phyloP scores from a whole-genome alignment of 2,329 filamentous ascomycete species.

The Paraphaeosphaeria sporulosa region DNA sequence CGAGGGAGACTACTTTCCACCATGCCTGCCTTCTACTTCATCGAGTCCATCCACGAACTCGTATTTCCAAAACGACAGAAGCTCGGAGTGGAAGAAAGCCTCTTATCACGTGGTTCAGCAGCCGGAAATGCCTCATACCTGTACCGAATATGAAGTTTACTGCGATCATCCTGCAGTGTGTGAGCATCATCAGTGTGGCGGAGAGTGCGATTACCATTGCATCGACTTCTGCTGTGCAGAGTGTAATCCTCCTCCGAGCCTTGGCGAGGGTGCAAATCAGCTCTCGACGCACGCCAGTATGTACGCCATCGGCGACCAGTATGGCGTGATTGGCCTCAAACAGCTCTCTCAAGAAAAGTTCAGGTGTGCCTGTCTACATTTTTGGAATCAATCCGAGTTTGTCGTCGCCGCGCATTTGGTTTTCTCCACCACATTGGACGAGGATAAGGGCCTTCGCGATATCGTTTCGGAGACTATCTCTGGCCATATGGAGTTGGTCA shows the following conservation, averaged over 20 bases:
- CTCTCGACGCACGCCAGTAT: not conserved
- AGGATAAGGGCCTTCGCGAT: conserved; percentile 38
- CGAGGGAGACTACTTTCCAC: conserved; percentile 7
- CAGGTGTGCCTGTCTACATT: not conserved
- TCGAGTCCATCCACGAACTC: not conserved
- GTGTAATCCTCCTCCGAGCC: not conserved
- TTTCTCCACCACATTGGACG: conserved; percentile 33
- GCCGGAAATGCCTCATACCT: not conserved
- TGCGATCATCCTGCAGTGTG: not conserved
- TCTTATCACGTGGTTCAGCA: no score
- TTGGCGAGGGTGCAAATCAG: not conserved
- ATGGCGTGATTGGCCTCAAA: conserved; percentile 19
- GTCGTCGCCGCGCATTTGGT: conserved; percentile 30
- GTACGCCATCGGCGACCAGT: conserved; percentile 20
- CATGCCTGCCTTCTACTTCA: not conserved
- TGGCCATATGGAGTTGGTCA: conserved; percentile 19
- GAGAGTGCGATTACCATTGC: not conserved
- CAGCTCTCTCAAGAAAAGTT: conserved; percentile 22
- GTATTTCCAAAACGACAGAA: no score
- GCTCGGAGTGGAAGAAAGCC: no score
- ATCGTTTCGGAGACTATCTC: conserved; percentile 32
- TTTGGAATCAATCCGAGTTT: conserved; percentile 30
- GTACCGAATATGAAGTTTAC: not conserved
- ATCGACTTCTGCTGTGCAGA: not conserved
- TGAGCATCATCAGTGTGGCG: not conserved